Conservation (phyloP, 2,329 filamentous ascomycete species). For the Tetracladium maxilliforme region DNA sequence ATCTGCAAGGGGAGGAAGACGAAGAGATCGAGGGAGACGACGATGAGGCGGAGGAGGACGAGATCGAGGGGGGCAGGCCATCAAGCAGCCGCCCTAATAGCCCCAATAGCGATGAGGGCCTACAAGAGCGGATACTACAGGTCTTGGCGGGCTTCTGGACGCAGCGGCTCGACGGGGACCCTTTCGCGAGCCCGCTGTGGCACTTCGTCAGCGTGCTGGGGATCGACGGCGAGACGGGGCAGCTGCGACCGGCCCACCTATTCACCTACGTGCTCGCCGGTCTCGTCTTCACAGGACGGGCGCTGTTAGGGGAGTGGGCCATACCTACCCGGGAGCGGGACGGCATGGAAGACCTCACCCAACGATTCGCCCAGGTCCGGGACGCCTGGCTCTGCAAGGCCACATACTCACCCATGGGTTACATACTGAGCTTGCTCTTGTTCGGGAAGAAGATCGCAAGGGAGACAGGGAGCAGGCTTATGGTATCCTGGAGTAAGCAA, state of each 20-base stretch:
- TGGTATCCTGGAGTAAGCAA: conserved; percentile 1
- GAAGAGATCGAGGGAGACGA: too few relatives aligned
- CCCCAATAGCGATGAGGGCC: background rate
- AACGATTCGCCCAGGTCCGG: conserved; percentile 1
- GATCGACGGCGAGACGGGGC: background rate
- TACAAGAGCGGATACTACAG: conserved; percentile 1
- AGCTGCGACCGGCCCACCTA: background rate
- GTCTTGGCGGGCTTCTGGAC: conserved; percentile 1
- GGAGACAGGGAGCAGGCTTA: conserved; percentile 1
- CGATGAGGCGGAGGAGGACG: too few relatives aligned
- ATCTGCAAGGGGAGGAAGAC: background rate
- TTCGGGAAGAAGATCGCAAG: background rate
- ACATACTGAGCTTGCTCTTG: conserved; percentile 2
- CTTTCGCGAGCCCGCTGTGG: background rate
- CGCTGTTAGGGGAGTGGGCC: conserved; percentile 1
- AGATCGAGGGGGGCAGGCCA: too few relatives aligned
- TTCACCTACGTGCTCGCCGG: conserved; percentile 1
- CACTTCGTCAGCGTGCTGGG: conserved; percentile 1
- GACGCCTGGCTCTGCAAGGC: conserved; percentile 2
- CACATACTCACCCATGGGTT: conserved; percentile 1
- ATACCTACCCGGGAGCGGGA: background rate
- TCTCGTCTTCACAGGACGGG: background rate
- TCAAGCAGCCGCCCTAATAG: too few relatives aligned
- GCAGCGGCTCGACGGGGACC: conserved; percentile 1
- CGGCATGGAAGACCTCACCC: conserved; percentile 1